phyloP scores from a whole-genome alignment of 2,329 filamentous ascomycete genomes.

The Fusarium nematophilum region DNA sequence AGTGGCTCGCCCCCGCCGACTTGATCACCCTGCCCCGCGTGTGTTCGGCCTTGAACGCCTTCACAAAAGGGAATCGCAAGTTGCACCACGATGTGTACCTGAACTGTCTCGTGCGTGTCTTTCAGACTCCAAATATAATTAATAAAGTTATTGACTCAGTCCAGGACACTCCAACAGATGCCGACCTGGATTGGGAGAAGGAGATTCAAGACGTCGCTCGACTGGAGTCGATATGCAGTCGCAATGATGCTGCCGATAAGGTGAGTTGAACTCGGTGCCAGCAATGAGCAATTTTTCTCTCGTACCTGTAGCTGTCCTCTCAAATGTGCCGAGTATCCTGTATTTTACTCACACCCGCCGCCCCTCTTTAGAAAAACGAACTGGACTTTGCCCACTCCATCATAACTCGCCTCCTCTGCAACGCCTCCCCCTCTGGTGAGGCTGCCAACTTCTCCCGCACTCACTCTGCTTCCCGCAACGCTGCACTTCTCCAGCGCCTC shows the following conservation, averaged over 20 bases:
- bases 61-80: conserved; percentile 67
- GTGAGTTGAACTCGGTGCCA: conserved; percentile 46
- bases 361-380: conserved; percentile 51
- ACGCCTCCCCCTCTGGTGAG: conserved; percentile 53
- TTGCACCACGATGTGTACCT: conserved; percentile 74
- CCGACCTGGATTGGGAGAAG: conserved; percentile 55
- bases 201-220: conserved; percentile 58
- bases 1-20: conserved; percentile 66
- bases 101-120: conserved; percentile 60
- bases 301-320: not conserved
- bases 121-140: not conserved
- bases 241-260: conserved; percentile 51
- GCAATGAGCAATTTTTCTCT: not conserved
- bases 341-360: too few relatives aligned
- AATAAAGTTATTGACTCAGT: not conserved
- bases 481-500: conserved; percentile 56
- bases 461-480: conserved; percentile 60
- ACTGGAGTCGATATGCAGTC: conserved; percentile 57
- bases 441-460: conserved; percentile 48
- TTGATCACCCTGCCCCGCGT: conserved; percentile 63
- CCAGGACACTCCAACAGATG: conserved; percentile 49
- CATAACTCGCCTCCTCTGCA: conserved; percentile 58
- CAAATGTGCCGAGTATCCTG: too few relatives aligned
- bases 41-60: conserved; percentile 64
- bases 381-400: conserved; percentile 61